Evolutionary conservation across 2,329 filamentous ascomycete species (phyloP), one percentile per base, ranked within the genome.

Genomic region (Penicillium aurantiogriseum): DNA sequence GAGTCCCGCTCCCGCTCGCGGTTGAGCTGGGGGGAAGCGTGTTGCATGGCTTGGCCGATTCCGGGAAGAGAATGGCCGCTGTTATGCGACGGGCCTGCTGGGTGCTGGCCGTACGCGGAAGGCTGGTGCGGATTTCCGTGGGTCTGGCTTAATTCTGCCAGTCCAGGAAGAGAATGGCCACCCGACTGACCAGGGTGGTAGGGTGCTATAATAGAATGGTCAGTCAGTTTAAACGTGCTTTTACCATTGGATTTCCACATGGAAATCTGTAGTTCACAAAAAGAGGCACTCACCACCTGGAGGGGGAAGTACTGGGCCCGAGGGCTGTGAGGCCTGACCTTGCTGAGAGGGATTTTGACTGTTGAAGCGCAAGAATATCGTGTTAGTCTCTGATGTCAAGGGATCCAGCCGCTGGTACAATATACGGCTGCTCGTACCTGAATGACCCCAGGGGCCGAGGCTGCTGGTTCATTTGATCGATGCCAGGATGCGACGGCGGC

Each of bases 1-100:
- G 83, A 79, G 63, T 86, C 83, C 56, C 82, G 79, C 64, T 77
- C 75, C 33, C 74, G 74, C 52, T 77, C 74, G 59, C 76, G 70
- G 63, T 77, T 75, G 56, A 79, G 56, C 65, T 78, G 69, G 17
- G 76, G 71, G 54, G 75, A 75, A 40, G 76, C 69, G 50, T 77
- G 75, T 56, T 74, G 72, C 71, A 77, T 77, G 23, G 74, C 71
- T 54, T 76, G 75, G 4, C 71, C 71, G 43, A 77, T 76, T 13
- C 73, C 75, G 5, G 75, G 75, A 36, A 77, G 69, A 21, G 74
- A 71, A 51, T 77, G 75, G 2, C 70, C 70, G 15, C 67, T 64
- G 35, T 66, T 67, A 56, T 77, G 74, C 8, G 75, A 67, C 25
- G 73, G 65, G 8, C 69, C 69, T 44, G 73, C 67, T 43, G 71